Percentiles rank a stretch among this genome's conserved stretches.
phyloP scores from a whole-genome alignment of 192 early-diverging fungal genomes.

The Mortierella claussenii region DNA sequence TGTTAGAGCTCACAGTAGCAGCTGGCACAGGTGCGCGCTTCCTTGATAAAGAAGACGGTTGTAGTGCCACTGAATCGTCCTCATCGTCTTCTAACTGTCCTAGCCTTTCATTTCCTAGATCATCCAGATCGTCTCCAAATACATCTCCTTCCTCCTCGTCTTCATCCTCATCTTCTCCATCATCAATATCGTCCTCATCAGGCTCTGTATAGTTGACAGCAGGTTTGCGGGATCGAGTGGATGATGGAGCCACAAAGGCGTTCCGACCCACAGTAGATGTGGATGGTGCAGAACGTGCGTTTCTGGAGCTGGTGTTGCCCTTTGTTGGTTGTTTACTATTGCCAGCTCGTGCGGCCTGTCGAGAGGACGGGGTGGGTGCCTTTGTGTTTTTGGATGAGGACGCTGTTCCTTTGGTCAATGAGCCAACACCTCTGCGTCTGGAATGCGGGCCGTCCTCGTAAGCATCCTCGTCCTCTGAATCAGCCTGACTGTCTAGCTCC shows the following conservation, averaged over 20 bases:
- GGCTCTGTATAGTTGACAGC: slow-evolving; percentile 53
- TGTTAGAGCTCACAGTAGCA: neutral
- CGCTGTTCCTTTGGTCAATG: neutral
- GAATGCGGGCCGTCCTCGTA: neutral
- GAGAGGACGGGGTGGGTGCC: slow-evolving; percentile 6
- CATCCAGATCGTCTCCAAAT: neutral
- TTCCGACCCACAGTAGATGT: slow-evolving; percentile 13
- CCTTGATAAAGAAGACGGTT: neutral
- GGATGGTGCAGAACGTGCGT: too few species aligned
- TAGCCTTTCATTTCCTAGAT: neutral
- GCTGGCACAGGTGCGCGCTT: slow-evolving; percentile 1
- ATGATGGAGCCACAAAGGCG: slow-evolving; percentile 20
- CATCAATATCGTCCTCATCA: slow-evolving; percentile 42
- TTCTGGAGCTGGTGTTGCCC: too few species aligned
- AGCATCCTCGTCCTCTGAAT: too few species aligned
- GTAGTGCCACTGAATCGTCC: slow-evolving; percentile 5
- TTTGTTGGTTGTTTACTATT: slow-evolving; percentile 9
- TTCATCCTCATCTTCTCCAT: slow-evolving; percentile 29
- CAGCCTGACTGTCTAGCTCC: too few species aligned
- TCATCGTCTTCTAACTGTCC: slow-evolving; percentile 1
- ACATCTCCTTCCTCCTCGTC: slow-evolving; percentile 5
- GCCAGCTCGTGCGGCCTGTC: too few species aligned
- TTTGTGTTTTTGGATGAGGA: slow-evolving; percentile 8
- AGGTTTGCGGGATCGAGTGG: slow-evolving; percentile 35
- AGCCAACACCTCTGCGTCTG: neutral